Evolutionary conservation across 2,329 filamentous ascomycete genomes (phyloP).

Genomic region (Epicoccum nigrum): DNA sequence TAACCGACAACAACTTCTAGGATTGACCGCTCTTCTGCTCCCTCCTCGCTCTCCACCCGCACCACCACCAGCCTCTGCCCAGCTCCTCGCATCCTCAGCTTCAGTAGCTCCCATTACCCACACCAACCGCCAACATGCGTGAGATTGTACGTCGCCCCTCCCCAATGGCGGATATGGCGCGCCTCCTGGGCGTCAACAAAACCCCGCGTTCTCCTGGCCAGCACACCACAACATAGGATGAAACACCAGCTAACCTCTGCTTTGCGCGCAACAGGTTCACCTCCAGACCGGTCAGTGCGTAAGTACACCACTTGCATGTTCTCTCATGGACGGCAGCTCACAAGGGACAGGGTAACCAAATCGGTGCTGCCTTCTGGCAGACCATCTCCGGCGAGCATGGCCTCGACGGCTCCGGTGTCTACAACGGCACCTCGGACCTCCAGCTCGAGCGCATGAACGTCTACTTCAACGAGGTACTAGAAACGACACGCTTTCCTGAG

Average conservation of each 20-base stretch:
- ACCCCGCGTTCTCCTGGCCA: slow-evolving; percentile 51
- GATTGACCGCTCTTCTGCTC: slow-evolving; percentile 39
- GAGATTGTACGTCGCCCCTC: slow-evolving; percentile 66
- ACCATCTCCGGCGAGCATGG: slow-evolving; percentile 76
- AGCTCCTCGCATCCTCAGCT: slow-evolving; percentile 42
- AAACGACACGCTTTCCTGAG: slow-evolving; percentile 21
- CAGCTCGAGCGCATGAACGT: slow-evolving; percentile 99
- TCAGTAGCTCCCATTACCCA: slow-evolving; percentile 31
- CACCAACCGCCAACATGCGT: slow-evolving; percentile 62
- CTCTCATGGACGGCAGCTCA: slow-evolving; percentile 33
- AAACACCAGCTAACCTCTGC: slow-evolving; percentile 61
- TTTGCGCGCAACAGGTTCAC: slow-evolving; percentile 77
- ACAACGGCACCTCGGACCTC: slow-evolving; percentile 97
- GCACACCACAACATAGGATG: slow-evolving; percentile 49
- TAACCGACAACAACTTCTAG: slow-evolving; percentile 28
- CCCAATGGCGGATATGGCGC: slow-evolving; percentile 49
- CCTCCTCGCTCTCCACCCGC: slow-evolving; percentile 40
- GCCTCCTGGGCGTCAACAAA: slow-evolving; percentile 21
- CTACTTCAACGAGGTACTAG: slow-evolving; percentile 90
- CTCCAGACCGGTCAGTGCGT: slow-evolving; percentile 99
- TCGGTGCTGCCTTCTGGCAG: slow-evolving; percentile 98
- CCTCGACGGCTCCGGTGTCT: slow-evolving; percentile 95
- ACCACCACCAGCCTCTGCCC: slow-evolving; percentile 35
- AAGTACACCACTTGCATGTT: slow-evolving; percentile 53
- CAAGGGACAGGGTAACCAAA: slow-evolving; percentile 90